Conservation (phyloP, 805 yeast species). For the Pichia rugopelliculosa region DNA sequence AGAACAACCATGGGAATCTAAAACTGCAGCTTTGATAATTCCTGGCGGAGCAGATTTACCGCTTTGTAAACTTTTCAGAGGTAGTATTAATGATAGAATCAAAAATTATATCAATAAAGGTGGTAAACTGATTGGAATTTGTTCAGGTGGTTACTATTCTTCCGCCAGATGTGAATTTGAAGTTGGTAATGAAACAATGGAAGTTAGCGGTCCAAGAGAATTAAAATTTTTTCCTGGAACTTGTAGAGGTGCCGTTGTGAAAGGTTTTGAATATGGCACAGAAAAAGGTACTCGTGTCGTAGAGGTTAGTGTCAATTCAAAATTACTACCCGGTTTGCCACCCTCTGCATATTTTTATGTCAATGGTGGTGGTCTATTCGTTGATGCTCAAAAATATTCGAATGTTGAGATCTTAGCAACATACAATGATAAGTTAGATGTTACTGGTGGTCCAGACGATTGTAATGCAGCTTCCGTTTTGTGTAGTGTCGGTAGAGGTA, state of each 20-base stretch:
- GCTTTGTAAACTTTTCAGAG: slow-evolving; percentile 63
- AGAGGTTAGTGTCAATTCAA: slow-evolving; percentile 33
- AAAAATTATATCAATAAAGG: slow-evolving; percentile 63
- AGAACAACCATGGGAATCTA: slow-evolving; percentile 82
- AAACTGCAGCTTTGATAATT: slow-evolving; percentile 70
- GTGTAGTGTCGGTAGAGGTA: slow-evolving; percentile 66
- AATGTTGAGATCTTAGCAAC: slow-evolving; percentile 69
- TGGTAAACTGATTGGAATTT: slow-evolving; percentile 79
- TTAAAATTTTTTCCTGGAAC: slow-evolving; percentile 75
- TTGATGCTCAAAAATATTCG: slow-evolving; percentile 55
- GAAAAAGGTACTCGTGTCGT: slow-evolving; percentile 71
- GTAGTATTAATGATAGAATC: slow-evolving; percentile 56
- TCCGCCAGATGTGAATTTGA: slow-evolving; percentile 76
- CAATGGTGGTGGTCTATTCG: slow-evolving; percentile 89
- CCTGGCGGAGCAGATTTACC: slow-evolving; percentile 99
- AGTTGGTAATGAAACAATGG: slow-evolving; percentile 59
- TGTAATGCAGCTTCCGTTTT: slow-evolving; percentile 63
- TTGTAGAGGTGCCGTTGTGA: slow-evolving; percentile 72
- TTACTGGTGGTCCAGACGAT: slow-evolving; percentile 28
- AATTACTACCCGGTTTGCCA: slow-evolving; percentile 24
- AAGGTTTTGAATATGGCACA: slow-evolving; percentile 73
- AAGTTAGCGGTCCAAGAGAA: slow-evolving; percentile 82
- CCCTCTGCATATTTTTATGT: slow-evolving; percentile 41
- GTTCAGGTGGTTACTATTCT: slow-evolving; percentile 94
- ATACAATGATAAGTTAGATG: slow-evolving; percentile 51